phyloP scores from a whole-genome alignment of 1,284 basidiomycete species.

The Apiotrichum akiyoshidainum region DNA sequence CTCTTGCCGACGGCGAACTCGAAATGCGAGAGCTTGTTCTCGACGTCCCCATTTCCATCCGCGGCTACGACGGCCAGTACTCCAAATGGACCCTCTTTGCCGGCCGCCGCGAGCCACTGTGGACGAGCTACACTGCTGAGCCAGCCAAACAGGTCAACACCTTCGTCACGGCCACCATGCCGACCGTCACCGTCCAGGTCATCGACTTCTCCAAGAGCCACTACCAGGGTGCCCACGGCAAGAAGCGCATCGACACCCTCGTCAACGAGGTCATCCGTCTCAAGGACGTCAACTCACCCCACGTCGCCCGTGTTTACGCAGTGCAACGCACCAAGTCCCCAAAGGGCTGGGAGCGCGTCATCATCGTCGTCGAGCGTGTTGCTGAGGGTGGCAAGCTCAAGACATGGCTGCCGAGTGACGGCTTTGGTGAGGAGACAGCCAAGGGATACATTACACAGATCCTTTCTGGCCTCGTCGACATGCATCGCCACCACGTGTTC shows the following conservation, averaged over 20 bases:
- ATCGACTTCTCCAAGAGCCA: conserved; percentile 47
- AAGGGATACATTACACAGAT: conserved; percentile 46
- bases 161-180: conserved; percentile 53
- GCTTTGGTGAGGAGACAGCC: conserved; percentile 41
- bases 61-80: conserved; percentile 38
- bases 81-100: conserved; percentile 43
- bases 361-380: conserved; percentile 39
- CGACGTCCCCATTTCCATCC: conserved; percentile 32
- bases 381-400: conserved; percentile 39
- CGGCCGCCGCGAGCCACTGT: conserved; percentile 39
- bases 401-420: conserved; percentile 40
- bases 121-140: conserved; percentile 48
- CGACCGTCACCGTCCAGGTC: conserved; percentile 39
- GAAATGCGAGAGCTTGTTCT: conserved; percentile 38
- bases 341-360: conserved; percentile 46
- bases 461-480: conserved; percentile 39
- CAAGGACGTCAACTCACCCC: conserved; percentile 32
- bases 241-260: conserved; percentile 41
- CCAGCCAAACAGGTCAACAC: conserved; percentile 48
- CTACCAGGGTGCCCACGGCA: conserved; percentile 41
- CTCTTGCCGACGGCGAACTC: conserved; percentile 40
- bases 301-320: conserved; percentile 37
- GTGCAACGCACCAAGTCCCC: conserved; percentile 44
- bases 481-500: conserved; percentile 37
- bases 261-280: conserved; percentile 35